phyloP scores from a whole-genome alignment of 139 green algal genomes.

The Ulvella scutata region DNA sequence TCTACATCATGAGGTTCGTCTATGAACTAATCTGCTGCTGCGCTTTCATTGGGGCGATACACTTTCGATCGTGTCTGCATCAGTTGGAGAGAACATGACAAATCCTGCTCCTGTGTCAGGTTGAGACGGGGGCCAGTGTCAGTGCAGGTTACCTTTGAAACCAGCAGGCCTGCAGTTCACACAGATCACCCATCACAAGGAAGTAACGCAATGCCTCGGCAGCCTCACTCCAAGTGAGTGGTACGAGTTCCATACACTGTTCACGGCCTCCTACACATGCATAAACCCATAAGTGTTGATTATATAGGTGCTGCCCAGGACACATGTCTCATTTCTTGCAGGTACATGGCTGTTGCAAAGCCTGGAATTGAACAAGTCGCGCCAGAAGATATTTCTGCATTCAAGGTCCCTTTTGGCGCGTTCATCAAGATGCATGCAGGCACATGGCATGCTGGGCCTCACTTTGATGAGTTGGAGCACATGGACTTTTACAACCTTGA shows the following conservation, averaged over 20 bases:
- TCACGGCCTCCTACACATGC: no score
- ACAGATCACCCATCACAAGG: conserved; percentile 79
- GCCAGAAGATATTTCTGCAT: conserved; percentile 24
- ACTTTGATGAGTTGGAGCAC: conserved; percentile 34
- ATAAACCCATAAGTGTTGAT: not conserved
- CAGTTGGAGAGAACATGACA: no score
- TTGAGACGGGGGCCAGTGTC: no score
- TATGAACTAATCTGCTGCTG: no score
- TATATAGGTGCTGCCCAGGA: not conserved
- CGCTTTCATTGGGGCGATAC: no score
- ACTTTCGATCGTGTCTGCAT: no score
- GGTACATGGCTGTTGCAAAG: conserved; percentile 71
- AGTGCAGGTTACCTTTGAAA: conserved; percentile 37
- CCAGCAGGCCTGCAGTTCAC: conserved; percentile 43
- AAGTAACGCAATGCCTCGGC: conserved; percentile 45
- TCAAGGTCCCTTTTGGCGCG: conserved; percentile 34
- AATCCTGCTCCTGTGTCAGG: no score
- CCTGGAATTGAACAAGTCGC: conserved; percentile 22
- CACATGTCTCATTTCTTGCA: conserved; percentile 6
- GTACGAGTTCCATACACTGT: conserved; percentile 4
- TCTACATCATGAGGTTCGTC: conserved; percentile 96
- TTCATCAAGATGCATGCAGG: conserved; percentile 60
- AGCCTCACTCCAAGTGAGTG: conserved; percentile 9
- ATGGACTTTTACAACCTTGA: conserved; percentile 95
- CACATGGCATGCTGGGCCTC: conserved; percentile 63